Base-by-base conservation (phyloP, 1,284 basidiomycete species). In the Ceratorhiza oryzae-sativae region DNA sequence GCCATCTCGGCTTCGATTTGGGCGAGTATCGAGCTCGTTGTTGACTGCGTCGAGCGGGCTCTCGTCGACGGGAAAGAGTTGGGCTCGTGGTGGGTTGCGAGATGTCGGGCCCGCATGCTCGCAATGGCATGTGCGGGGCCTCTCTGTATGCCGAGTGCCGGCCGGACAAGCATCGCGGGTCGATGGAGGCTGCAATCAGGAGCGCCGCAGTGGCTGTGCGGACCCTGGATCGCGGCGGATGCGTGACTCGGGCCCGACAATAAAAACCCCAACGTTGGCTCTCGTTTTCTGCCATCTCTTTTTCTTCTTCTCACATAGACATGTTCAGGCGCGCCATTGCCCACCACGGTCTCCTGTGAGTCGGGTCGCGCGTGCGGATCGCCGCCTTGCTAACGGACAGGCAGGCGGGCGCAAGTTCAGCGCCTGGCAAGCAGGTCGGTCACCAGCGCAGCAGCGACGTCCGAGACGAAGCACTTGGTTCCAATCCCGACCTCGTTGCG, bases 1-100 rank as follows among this genome's bases (percentile, higher is more conserved):
- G 62, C 61, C 34, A 73, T 49, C 30, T 59, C 45, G 23, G 86
- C 86, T 78, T 90, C 87, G 70, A 91, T 83, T n/a, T 89, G 84
- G 73, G 87, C 86, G 59, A 92, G 84, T n/a, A 87, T 78, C 27
- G 81, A 80, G 39, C 56, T 59, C n/a, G 56, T 25, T n/a, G 88
- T 84, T 18, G 86, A 82, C 18, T 79, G 79, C 41, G 83, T 80
- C 13, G 53, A 58, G 32, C 53, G 51, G 18, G 41, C 34, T 25
- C 49, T 30, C n/a, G 18, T 51, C 41, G 59, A 61, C 5, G 59
- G 59, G 12, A 61, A 48, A 13, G 42, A 45, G 20, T 61, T 61
- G 23, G 56, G 41, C 75, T 85, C 84, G 36, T 82, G 83, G 71
- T 86, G 83, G 0, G 85, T 87, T 34, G 86, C 83, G 76, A 75